Conservation (phyloP, 2,329 filamentous ascomycete species). For the Ophiostoma angusticollis region DNA sequence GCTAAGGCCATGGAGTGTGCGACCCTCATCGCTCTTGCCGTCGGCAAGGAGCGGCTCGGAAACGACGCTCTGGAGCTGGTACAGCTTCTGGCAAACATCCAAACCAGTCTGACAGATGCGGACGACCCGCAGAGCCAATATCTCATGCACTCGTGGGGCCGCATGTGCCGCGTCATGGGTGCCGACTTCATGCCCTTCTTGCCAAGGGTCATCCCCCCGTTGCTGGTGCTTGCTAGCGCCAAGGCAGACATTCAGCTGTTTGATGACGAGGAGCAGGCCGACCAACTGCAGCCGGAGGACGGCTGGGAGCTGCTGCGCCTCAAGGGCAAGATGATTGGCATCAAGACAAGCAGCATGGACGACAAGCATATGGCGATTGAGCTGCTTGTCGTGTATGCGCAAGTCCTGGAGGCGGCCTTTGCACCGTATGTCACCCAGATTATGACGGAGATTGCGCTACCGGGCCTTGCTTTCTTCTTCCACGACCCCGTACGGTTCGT, state of each 20-base stretch:
- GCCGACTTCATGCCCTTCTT: conserved; percentile 87
- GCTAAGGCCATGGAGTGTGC: conserved; percentile 99
- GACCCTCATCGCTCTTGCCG: conserved; percentile 86
- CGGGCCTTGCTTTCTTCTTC: conserved; percentile 95
- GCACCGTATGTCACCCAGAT: conserved; percentile 85
- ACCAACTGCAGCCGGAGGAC: conserved; percentile 84
- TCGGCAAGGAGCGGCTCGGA: conserved; percentile 85
- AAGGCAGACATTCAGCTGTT: conserved; percentile 96
- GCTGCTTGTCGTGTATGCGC: conserved; percentile 90
- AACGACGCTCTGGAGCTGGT: conserved; percentile 78
- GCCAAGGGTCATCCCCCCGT: conserved; percentile 82
- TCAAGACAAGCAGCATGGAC: conserved; percentile 90
- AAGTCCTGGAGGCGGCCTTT: conserved; percentile 86
- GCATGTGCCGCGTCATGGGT: conserved; percentile 92
- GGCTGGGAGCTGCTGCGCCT: conserved; percentile 96
- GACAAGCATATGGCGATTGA: conserved; percentile 99
- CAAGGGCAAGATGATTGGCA: conserved; percentile 96
- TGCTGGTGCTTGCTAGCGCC: conserved; percentile 79
- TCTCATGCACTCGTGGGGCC: conserved; percentile 95
- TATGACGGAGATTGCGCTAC: conserved; percentile 92
- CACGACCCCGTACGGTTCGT: conserved; percentile 94
- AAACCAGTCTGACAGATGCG: conserved; percentile 71
- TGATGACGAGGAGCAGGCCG: conserved; percentile 88
- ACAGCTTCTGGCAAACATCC: conserved; percentile 74
- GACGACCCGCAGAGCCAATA: conserved; percentile 97